These are phyloP conservation scores for Metschnikowia similis DNA, from an alignment of 805 yeast genomes.

Conservation along the genomic window DNA sequence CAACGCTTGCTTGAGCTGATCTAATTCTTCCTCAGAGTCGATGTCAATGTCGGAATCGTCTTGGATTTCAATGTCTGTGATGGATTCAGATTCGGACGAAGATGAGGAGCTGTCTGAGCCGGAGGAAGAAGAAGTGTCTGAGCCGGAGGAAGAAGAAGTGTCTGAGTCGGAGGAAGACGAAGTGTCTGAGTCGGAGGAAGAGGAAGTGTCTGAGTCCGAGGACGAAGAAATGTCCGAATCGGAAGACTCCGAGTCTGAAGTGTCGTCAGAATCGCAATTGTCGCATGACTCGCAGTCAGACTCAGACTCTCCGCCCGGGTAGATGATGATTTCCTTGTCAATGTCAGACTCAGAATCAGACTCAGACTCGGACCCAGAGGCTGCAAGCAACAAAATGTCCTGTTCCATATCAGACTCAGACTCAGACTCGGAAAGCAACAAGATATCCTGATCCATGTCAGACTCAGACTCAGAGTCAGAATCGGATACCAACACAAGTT, in stretches of 20 bases:
- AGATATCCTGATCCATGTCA: conserved; percentile 12
- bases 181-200: conserved; percentile 5
- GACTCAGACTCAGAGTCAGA: conserved; percentile 13
- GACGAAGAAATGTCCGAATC: no score
- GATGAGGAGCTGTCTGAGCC: conserved; percentile 3
- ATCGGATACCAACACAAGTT: background rate
- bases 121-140: conserved; percentile 8
- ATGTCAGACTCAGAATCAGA: conserved; percentile 25
- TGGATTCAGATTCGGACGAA: conserved; percentile 2
- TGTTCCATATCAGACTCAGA: conserved; percentile 19
- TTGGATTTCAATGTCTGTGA: conserved; percentile 15
- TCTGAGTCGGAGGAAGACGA: conserved; percentile 1
- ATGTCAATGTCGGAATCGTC: conserved; percentile 21
- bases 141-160: background rate
- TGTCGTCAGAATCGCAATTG: conserved; percentile 15
- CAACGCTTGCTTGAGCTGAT: conserved; percentile 17
- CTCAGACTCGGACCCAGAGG: conserved; percentile 15
- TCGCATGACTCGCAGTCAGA: conserved; percentile 20
- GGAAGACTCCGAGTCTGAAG: conserved; percentile 5
- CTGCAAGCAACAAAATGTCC: conserved; percentile 6
- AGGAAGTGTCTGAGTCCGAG: conserved; percentile 4
- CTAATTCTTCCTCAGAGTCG: conserved; percentile 26
- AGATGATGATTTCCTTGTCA: conserved; percentile 10
- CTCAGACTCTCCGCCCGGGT: conserved; percentile 7
- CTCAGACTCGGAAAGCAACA: conserved; percentile 6